phyloP scores from a whole-genome alignment of 2,329 filamentous ascomycete species.

The Fusarium sp. region DNA sequence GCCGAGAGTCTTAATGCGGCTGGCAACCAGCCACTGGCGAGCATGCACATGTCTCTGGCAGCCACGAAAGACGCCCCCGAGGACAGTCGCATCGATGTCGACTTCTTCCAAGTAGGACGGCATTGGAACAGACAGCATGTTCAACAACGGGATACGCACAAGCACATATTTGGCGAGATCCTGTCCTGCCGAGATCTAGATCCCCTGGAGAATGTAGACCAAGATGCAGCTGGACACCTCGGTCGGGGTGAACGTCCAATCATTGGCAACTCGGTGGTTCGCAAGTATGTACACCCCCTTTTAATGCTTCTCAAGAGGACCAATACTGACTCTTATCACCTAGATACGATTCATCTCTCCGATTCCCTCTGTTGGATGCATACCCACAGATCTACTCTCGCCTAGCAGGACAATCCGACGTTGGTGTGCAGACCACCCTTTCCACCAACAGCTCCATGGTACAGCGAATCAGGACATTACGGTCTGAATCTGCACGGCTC shows the following conservation, averaged over 20 bases:
- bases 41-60: constrained; percentile 74
- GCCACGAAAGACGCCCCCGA: constrained; percentile 45
- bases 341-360: constrained; percentile 64
- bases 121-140: constrained; percentile 24
- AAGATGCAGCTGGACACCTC: constrained; percentile 4
- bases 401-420: constrained; percentile 47
- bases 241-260: constrained; percentile 32
- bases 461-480: constrained; percentile 73
- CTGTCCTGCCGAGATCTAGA: constrained; percentile 38
- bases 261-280: constrained; percentile 45
- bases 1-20: constrained; percentile 77
- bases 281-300: constrained; percentile 37
- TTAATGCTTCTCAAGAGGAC: too few relatives aligned
- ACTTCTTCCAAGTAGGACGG: constrained; percentile 47
- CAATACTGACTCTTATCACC: not conserved
- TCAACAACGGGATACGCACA: constrained; percentile 14
- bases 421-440: constrained; percentile 68
- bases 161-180: constrained; percentile 48
- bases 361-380: constrained; percentile 84
- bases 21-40: constrained; percentile 83
- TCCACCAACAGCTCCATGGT: constrained; percentile 82
- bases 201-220: constrained; percentile 5
- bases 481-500: constrained; percentile 71
- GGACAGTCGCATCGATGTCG: constrained; percentile 47
- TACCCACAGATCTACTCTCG: constrained; percentile 81